Conservation (phyloP, 2,329 filamentous ascomycete genomes). For the Fragosphaeria purpurea region DNA sequence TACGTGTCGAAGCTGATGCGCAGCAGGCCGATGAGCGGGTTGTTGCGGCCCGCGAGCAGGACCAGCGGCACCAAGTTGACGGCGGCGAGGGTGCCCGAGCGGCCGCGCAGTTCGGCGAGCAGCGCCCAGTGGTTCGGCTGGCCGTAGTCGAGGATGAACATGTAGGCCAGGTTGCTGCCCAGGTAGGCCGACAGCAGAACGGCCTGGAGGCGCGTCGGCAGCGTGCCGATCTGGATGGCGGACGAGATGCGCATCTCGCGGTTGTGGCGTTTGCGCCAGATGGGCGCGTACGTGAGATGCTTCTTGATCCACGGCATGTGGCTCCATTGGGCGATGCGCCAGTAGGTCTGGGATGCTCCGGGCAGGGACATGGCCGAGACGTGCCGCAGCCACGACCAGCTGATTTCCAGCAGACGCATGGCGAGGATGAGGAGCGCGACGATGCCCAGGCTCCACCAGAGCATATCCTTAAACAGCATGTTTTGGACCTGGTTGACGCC, state of each 20-base stretch:
- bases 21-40: conserved; percentile 72
- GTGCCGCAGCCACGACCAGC: conserved; percentile 47
- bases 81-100: conserved; percentile 72
- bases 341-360: conserved; percentile 46
- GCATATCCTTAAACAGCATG: conserved; percentile 42
- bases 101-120: conserved; percentile 72
- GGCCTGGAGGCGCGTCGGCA: conserved; percentile 55
- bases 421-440: conserved; percentile 42
- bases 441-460: conserved; percentile 53
- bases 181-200: conserved; percentile 48
- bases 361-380: conserved; percentile 47
- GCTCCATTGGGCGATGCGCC: conserved; percentile 45
- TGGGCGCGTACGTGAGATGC: conserved; percentile 51
- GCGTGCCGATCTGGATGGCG: conserved; percentile 43
- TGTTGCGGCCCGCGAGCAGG: conserved; percentile 84
- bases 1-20: conserved; percentile 93
- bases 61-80: conserved; percentile 90
- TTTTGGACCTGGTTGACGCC: conserved; percentile 53
- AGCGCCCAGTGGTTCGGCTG: conserved; percentile 51
- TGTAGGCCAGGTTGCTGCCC: conserved; percentile 51
- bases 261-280: conserved; percentile 57
- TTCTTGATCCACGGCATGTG: conserved; percentile 56
- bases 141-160: conserved; percentile 51
- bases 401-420: conserved; percentile 44
- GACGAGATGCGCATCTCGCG: conserved; percentile 34